Base-by-base conservation (phyloP, 805 yeast genomes). In the Clavispora asparagi region DNA sequence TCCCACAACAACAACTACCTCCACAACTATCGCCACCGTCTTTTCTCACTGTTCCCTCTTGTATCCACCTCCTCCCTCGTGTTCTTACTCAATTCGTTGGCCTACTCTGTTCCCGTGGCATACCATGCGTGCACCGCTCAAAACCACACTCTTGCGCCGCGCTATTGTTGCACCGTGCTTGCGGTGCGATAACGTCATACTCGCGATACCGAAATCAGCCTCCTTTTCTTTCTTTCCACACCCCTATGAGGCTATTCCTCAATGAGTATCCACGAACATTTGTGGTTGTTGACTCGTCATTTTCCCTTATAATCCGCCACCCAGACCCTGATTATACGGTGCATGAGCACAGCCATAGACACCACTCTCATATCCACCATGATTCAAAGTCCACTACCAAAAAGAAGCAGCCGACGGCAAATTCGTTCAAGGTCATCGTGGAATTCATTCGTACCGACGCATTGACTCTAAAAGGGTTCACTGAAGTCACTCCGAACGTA, bases 191-290 rank as follows among this genome's bases (percentile, higher is more conserved):
- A 33, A 33, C 37, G 37, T 3, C 29, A 27, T 2, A 27, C 29
- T 9, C 29, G 25, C 8, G 10, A 14, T 31, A 14, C 17, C 17
- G 7, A 14, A 13, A n/a, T 31, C 13, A 33, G 37, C 11, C 25
- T 4, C n/a, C 7, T 9, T 28, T 14, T 23, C 14, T 30, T 23
- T 11, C 19, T 12, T 17, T 6, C 39, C 14, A 2, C 14, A 11
- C 12, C 17, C 30, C 30, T 11, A 86, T 87, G 90, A 76, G 69
- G 61, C 74, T 87, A 11, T 81, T 73, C 62, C 71, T 85, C 44
- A 79, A 85, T 46, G 78, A 74, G 46, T 62, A 71, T 30, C 92
- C 94, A 1, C 70, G 96, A 45, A 77, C 91, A 10, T 70, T 87
- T 47, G 84, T 87, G 2, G 68, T 89, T 3, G 78, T 81, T 3